phyloP scores from a whole-genome alignment of 352 stramenopile genomes.

The Phytopythium oedochilum region DNA sequence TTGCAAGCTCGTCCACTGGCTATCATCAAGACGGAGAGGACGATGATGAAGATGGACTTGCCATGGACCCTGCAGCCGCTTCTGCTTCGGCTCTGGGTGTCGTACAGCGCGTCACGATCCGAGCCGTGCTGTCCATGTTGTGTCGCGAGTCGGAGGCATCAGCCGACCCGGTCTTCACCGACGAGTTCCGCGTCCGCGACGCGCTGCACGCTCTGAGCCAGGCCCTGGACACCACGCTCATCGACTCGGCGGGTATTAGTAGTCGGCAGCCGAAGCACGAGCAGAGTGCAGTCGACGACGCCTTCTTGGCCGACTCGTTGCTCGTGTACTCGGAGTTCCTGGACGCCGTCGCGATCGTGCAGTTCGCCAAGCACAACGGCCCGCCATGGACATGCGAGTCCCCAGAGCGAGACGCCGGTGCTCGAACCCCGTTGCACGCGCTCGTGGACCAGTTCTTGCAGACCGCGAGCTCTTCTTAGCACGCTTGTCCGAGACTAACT shows the following conservation, averaged over 20 bases:
- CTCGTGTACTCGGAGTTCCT: constrained; percentile 59
- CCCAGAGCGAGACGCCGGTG: constrained; percentile 11
- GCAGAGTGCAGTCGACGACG: too few species aligned
- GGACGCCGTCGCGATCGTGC: constrained; percentile 42
- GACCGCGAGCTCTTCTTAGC: background rate
- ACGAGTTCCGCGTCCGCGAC: constrained; percentile 20
- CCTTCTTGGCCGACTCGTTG: constrained; percentile 43
- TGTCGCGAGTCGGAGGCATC: constrained; percentile 3
- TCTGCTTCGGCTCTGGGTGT: background rate
- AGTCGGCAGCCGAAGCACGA: background rate
- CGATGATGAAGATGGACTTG: background rate
- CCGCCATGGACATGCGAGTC: background rate
- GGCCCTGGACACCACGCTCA: constrained; percentile 12
- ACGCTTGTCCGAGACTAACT: too few species aligned
- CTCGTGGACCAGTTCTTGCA: constrained; percentile 47
- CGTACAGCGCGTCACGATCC: constrained; percentile 12
- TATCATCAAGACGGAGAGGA: constrained; percentile 1
- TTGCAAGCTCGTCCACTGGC: background rate
- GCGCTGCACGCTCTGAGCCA: constrained; percentile 18
- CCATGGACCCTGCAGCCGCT: constrained; percentile 1
- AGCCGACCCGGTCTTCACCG: constrained; percentile 14
- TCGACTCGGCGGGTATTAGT: constrained; percentile 1
- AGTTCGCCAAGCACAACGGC: constrained; percentile 35
- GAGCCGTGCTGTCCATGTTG: constrained; percentile 24
- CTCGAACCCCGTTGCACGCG: constrained; percentile 26